Evolutionary conservation across 495 filamentous ascomycete species (phyloP).

Genomic region (Evernia prunastri): DNA sequence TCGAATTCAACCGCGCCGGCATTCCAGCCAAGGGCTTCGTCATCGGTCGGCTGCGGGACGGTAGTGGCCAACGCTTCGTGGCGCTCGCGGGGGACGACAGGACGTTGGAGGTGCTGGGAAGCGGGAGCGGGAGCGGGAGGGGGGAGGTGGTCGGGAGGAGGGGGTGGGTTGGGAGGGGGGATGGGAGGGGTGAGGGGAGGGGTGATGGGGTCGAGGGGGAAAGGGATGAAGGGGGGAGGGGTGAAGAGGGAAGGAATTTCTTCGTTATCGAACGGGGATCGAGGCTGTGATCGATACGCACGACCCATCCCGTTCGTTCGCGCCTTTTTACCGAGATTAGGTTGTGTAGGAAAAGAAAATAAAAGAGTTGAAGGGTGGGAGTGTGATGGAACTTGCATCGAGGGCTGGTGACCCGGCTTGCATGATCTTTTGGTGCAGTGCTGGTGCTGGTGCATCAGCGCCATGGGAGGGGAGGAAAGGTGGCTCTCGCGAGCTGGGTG

Average conservation of each 20-base stretch:
- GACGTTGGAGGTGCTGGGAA: slow-evolving; percentile 36
- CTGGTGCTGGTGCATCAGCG: too few relatives aligned
- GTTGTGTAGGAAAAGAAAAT: too few relatives aligned
- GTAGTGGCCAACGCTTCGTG: slow-evolving; percentile 42
- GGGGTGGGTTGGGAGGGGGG: slow-evolving; percentile 9
- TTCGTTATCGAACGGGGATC: slow-evolving; percentile 33
- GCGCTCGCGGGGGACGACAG: slow-evolving; percentile 42
- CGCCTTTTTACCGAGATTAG: too few relatives aligned
- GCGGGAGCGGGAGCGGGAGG: slow-evolving; percentile 36
- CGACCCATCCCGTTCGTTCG: too few relatives aligned
- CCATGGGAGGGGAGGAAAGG: too few relatives aligned
- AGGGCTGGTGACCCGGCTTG: too few relatives aligned
- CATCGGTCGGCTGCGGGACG: slow-evolving; percentile 41
- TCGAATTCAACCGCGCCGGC: slow-evolving; percentile 44
- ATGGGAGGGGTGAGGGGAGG: too few relatives aligned
- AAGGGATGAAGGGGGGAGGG: not conserved
- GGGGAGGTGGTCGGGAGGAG: slow-evolving; percentile 25
- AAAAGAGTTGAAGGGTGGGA: too few relatives aligned
- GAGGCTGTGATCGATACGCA: slow-evolving; percentile 3
- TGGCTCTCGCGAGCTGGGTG: too few relatives aligned
- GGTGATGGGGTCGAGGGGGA: slow-evolving; percentile 22
- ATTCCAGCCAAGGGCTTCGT: slow-evolving; percentile 39
- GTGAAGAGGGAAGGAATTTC: slow-evolving; percentile 30
- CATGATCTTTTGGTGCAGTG: too few relatives aligned
- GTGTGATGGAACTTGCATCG: too few relatives aligned